Base-by-base conservation (phyloP, 345 rosid species). In the Microthlaspi erraticum region DNA sequence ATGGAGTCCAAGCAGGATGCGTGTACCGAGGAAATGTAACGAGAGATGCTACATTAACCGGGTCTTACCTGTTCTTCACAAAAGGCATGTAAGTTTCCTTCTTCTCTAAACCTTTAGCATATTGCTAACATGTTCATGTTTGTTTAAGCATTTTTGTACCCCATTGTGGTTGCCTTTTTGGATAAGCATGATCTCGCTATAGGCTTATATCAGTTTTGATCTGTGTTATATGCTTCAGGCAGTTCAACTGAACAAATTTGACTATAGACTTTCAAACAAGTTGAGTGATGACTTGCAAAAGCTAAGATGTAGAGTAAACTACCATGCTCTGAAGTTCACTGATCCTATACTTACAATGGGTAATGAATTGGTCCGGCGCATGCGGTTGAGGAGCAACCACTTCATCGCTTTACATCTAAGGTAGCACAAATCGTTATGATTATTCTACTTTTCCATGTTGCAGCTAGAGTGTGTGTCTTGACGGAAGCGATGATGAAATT, bases 61-160 rank as follows among this genome's bases (percentile, higher is more conserved):
- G 74, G 96, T 94, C n/a, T 72, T 88, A 62, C 98, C 99, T 50
- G 92, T 86, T 79, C 98, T 94, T 79, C 82, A 80, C 89, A 94
- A 88, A 94, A 92, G 96, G 97, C 99, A 95, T 88, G 98, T 95
- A 95, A 89, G 99, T 92, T 82, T 82, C 50, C 73, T 53, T 66
- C 77, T 72, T 82, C 79, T 74, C 66, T n/a, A n/a, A n/a, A n/a
- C n/a, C n/a, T n/a, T n/a, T n/a, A n/a, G n/a, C n/a, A n/a, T n/a
- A n/a, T n/a, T n/a, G 51, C 59, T 48, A 26, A 8, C 33, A 69
- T 51, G 26, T 29, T 39, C 16, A 46, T 54, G 23, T 43, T 26
- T 54, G 64, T 34, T 53, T 43, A 63, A 42, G 45, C 54, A 42
- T 18, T 41, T 39, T 41, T 61, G 9, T 16, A 63, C 19, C 4